A percentile compares a stretch with the other conserved stretches of the same genome.
These are phyloP conservation scores for Colletotrichum melonis DNA, from an alignment of 2,329 filamentous ascomycete genomes.

Conservation along the genomic window DNA sequence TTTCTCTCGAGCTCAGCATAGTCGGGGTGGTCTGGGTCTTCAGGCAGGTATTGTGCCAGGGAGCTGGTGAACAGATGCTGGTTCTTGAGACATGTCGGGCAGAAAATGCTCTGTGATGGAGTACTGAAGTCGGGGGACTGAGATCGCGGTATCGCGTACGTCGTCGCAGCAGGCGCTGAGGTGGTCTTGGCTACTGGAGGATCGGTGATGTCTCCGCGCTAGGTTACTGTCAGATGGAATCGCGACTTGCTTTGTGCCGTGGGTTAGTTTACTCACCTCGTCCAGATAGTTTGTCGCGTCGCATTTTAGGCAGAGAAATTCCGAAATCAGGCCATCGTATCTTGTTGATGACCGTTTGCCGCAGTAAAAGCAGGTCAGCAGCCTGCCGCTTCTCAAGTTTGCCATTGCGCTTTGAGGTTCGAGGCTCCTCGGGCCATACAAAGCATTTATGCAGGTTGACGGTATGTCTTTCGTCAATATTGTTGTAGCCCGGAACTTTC, in stretches of 20 bases:
- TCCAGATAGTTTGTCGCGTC: constrained; percentile 92
- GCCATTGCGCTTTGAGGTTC: constrained; percentile 49
- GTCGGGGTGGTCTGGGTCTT: constrained; percentile 72
- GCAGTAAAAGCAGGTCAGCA: constrained; percentile 86
- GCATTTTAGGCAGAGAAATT: constrained; percentile 82
- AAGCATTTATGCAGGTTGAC: constrained; percentile 36
- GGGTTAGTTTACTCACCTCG: constrained; percentile 65
- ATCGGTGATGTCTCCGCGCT: constrained; percentile 92
- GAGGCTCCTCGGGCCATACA: constrained; percentile 22
- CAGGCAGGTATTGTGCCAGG: constrained; percentile 82
- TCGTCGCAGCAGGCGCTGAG: constrained; percentile 52
- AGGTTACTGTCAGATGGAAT: constrained; percentile 8
- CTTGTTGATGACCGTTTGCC: constrained; percentile 72
- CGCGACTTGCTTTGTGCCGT: background rate
- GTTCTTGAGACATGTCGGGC: constrained; percentile 86
- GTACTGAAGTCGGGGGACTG: constrained; percentile 47
- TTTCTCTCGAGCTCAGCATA: constrained; percentile 76
- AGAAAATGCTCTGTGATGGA: constrained; percentile 64
- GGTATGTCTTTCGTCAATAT: constrained; percentile 8
- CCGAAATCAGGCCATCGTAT: constrained; percentile 67
- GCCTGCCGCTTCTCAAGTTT: constrained; percentile 52
- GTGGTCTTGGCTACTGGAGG: constrained; percentile 75
- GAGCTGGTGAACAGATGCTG: constrained; percentile 83
- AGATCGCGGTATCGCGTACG: constrained; percentile 60
- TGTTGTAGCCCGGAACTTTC: constrained; percentile 37